A percentile compares a stretch with the other conserved stretches of the same genome.
Evolutionary conservation across 768 basidiomycete genomes (phyloP).

Genomic region (Plicaturopsis crispa): DNA sequence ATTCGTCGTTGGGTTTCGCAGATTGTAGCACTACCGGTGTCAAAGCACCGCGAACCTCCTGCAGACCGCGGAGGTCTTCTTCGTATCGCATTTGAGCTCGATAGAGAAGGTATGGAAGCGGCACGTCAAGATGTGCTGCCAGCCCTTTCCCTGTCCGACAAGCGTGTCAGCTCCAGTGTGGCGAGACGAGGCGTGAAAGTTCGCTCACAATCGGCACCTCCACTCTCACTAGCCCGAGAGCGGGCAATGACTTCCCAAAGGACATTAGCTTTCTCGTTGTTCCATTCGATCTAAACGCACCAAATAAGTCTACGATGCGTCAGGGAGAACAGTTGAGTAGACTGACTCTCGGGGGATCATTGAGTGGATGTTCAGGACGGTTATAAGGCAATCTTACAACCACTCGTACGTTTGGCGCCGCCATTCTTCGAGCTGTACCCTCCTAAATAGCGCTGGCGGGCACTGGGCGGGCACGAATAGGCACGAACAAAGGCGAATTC

Average conservation of each 20-base stretch:
- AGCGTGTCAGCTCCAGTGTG: constrained; percentile 1
- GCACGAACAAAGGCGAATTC: too few species aligned
- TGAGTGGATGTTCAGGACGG: constrained; percentile 59
- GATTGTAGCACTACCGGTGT: constrained; percentile 36
- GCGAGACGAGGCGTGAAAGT: neutral
- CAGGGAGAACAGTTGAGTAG: constrained; percentile 1
- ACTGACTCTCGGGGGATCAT: constrained; percentile 66
- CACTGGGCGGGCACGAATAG: too few species aligned
- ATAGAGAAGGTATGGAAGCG: constrained; percentile 78
- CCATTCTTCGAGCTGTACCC: too few species aligned
- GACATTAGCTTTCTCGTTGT: constrained; percentile 72
- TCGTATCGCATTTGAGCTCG: constrained; percentile 80
- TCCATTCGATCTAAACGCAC: constrained; percentile 71
- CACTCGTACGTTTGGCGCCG: constrained; percentile 50
- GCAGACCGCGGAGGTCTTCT: constrained; percentile 74
- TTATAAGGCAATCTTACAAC: constrained; percentile 76
- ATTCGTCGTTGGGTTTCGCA: constrained; percentile 21
- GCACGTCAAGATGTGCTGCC: constrained; percentile 71
- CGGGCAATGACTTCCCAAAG: constrained; percentile 84
- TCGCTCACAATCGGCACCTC: constrained; percentile 71
- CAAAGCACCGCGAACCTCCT: constrained; percentile 60
- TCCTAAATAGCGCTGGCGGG: too few species aligned
- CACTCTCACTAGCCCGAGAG: constrained; percentile 64
- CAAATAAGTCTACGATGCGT: constrained; percentile 7
- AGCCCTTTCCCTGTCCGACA: constrained; percentile 66